Conservation (phyloP, 108 stramenopile species). For the Conticribra guillardii region DNA sequence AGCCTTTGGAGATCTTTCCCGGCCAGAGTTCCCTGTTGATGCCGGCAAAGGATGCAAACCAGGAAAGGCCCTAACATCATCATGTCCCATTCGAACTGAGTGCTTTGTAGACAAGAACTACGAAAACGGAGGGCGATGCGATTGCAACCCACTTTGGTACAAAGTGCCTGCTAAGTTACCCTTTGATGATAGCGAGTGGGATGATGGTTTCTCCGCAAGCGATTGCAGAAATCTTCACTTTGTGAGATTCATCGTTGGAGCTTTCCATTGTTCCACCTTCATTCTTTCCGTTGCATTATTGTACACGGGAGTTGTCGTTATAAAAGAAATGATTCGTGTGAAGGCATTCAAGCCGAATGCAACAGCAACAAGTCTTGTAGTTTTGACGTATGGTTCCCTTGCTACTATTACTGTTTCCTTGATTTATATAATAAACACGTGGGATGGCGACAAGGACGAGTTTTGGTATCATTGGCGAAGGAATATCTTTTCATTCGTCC, state of each 20-base stretch:
- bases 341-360: slow-evolving; percentile 49
- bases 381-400: slow-evolving; percentile 12
- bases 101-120: slow-evolving; percentile 31
- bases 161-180: slow-evolving; percentile 28
- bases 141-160: slow-evolving; percentile 45
- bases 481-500: slow-evolving; percentile 14
- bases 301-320: slow-evolving; percentile 24
- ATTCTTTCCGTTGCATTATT: slow-evolving; percentile 20
- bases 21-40: slow-evolving; percentile 7
- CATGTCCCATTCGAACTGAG: slow-evolving; percentile 41
- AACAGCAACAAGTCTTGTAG: slow-evolving; percentile 34
- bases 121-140: slow-evolving; percentile 39
- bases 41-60: slow-evolving; percentile 29
- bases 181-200: slow-evolving; percentile 54
- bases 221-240: slow-evolving; percentile 34
- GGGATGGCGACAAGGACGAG: slow-evolving; percentile 33
- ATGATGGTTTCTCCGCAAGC: slow-evolving; percentile 39
- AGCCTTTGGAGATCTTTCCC: neutral
- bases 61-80: neutral
- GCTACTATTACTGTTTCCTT: neutral
- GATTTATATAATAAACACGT: slow-evolving; percentile 39
- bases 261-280: slow-evolving; percentile 11
- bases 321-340: slow-evolving; percentile 26
- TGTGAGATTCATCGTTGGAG: slow-evolving; percentile 13
- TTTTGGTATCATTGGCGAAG: slow-evolving; percentile 37